Evolutionary conservation across 2,329 filamentous ascomycete species (phyloP), one percentile per base, ranked within the genome.

Genomic region (Bipolaris bicolor): DNA sequence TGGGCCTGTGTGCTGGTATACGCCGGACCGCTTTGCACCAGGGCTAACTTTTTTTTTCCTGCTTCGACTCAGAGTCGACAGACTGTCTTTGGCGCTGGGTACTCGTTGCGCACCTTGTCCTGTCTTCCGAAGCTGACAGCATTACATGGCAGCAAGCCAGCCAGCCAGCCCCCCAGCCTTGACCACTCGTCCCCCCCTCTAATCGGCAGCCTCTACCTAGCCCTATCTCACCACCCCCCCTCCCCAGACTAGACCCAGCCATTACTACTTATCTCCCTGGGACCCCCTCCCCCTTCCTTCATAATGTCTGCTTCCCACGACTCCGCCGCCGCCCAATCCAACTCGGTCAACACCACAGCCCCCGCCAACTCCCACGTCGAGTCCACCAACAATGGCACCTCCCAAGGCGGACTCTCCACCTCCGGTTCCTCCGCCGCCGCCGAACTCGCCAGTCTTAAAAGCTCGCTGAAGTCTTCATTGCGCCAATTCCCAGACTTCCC

Each of bases 401-500:
- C 78, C 79, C 69, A 81, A 77, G 72, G 79, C 82, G 66, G 79
- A 77, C 69, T 78, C 76, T 49, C 80, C 81, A 58, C 80, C 80
- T 41, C 80, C 80, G 58, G 73, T 80, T 49, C 80, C 80, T 61
- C 81, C 81, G 54, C 79, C 77, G 56, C 77, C 77, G 56, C 77
- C 77, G 82, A 87, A 85, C 71, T 75, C 71, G 59, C 73, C 70
- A 57, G 69, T 85, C 85, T 88, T 84, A 85, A 85, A 78, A 80
- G 84, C 81, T 89, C 77, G 79, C 84, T 93, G 83, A 83, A 88
- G 74, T 79, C 81, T 67, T 86, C 89, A 58, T 86, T 98, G 68
- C 90, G 91, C 78, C 88, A 92, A 77, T 96, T 92, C 81, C 87
- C 88, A 72, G 92, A 98, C 83, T 98, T 97, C 81, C 94, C 94